These are phyloP conservation scores for Insectozyma bohioensis DNA, from an alignment of 1,139 yeast species.

Conservation along the genomic window DNA sequence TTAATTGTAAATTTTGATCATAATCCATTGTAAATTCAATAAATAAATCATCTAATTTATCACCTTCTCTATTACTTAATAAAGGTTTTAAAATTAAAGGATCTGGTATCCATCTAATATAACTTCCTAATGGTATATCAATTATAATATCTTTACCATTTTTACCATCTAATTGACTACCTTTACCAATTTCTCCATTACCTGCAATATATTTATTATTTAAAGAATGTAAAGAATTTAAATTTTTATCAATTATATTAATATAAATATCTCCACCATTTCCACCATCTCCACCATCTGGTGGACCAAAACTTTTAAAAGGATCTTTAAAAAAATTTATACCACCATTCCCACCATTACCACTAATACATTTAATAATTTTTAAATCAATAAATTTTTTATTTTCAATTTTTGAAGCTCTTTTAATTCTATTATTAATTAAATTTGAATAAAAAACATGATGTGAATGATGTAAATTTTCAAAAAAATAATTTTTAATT, in stretches of 20 bases:
- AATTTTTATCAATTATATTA: constrained; percentile 65
- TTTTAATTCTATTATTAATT: constrained; percentile 15
- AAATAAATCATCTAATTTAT: constrained; percentile 26
- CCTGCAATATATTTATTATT: constrained; percentile 68
- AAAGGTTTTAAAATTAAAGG: constrained; percentile 48
- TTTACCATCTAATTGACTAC: constrained; percentile 80
- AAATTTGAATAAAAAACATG: constrained; percentile 23
- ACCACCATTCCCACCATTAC: constrained; percentile 86
- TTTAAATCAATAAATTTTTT: constrained; percentile 58
- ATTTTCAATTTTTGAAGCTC: constrained; percentile 39
- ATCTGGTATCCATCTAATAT: constrained; percentile 82
- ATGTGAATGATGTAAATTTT: constrained; percentile 43
- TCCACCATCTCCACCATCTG: constrained; percentile 99
- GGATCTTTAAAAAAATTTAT: constrained; percentile 87
- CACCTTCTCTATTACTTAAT: constrained; percentile 28
- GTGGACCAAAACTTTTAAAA: constrained; percentile 83
- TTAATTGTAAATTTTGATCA: constrained; percentile 46
- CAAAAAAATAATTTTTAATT: constrained; percentile 36
- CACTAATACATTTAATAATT: constrained; percentile 67
- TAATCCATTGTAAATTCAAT: constrained; percentile 21
- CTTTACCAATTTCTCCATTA: constrained; percentile 69
- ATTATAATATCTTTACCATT: constrained; percentile 76
- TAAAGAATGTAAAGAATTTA: constrained; percentile 69
- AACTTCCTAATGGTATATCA: constrained; percentile 90
- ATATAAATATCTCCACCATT: constrained; percentile 84